Conservation (phyloP, 139 green algal genomes). For the Chlorella vulgaris region DNA sequence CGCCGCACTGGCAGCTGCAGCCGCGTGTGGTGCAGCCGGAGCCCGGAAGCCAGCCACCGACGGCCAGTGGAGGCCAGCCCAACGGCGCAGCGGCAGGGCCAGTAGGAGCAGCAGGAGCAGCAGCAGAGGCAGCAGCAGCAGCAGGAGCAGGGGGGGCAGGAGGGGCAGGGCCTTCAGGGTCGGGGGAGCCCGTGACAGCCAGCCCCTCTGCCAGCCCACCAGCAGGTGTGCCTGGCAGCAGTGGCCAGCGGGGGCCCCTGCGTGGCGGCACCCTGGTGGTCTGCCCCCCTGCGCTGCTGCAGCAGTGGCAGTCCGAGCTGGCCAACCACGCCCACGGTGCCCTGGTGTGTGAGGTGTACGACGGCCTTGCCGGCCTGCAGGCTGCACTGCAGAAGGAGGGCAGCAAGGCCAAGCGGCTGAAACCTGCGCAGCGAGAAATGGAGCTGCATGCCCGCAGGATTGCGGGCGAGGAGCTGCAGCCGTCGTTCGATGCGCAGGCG, state of each 20-base stretch:
- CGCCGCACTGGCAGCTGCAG: not conserved
- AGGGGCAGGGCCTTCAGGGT: not conserved
- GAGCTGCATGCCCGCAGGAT: slow-evolving; percentile 26
- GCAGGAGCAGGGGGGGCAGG: not conserved
- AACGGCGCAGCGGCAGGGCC: not conserved
- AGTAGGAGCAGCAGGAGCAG: not conserved
- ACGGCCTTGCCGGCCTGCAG: slow-evolving; percentile 49
- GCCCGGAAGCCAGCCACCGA: no score
- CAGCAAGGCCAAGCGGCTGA: not conserved
- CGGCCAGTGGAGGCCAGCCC: not conserved
- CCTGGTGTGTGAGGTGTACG: slow-evolving; percentile 65
- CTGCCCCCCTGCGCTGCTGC: slow-evolving; percentile 69
- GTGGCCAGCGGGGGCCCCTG: not conserved
- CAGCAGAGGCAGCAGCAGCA: not conserved
- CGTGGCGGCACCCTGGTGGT: slow-evolving; percentile 69
- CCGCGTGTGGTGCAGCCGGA: not conserved
- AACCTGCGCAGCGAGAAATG: slow-evolving; percentile 31
- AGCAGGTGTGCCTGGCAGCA: not conserved
- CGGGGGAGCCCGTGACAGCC: not conserved
- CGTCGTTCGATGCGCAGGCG: slow-evolving; percentile 40
- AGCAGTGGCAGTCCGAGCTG: slow-evolving; percentile 71
- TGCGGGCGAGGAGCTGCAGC: not conserved
- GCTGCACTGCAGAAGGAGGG: not conserved
- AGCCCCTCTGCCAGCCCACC: not conserved
- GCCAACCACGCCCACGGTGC: slow-evolving; percentile 50